phyloP scores from a whole-genome alignment of 2,329 filamentous ascomycete genomes.

The Colletotrichum abscissum region DNA sequence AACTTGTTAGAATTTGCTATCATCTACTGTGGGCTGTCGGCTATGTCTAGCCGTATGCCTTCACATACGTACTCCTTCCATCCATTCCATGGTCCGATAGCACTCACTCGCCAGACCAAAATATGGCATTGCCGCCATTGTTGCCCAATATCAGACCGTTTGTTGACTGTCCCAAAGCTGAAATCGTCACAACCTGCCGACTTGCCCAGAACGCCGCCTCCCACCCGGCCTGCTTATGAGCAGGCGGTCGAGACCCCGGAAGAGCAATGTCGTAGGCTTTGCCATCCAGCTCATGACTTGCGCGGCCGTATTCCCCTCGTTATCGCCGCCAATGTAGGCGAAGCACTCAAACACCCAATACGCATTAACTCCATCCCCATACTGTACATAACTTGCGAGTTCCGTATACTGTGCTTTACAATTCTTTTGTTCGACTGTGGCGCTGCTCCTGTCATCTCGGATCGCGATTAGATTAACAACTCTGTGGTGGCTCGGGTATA shows the following conservation, averaged over 20 bases:
- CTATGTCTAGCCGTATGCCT: conserved; percentile 15
- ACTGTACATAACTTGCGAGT: conserved; percentile 35
- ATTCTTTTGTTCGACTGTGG: conserved; percentile 19
- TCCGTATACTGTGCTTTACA: conserved; percentile 31
- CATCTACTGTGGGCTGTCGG: conserved; percentile 21
- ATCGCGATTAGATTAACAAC: conserved; percentile 27
- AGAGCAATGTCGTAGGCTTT: conserved; percentile 18
- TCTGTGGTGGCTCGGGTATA: conserved; percentile 24
- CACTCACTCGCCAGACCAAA: conserved; percentile 5
- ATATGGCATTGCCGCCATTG: conserved; percentile 12
- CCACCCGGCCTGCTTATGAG: conserved; percentile 12
- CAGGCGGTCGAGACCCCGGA: conserved; percentile 8
- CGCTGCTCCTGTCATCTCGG: conserved; percentile 7
- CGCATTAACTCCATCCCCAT: conserved; percentile 35
- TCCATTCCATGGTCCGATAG: neutral
- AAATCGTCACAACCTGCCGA: conserved; percentile 20
- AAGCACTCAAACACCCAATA: conserved; percentile 22
- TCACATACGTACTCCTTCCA: conserved; percentile 3
- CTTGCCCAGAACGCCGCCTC: conserved; percentile 30
- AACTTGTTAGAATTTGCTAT: conserved; percentile 28
- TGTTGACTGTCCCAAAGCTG: conserved; percentile 10
- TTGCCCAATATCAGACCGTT: conserved; percentile 2
- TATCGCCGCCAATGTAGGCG: conserved; percentile 8
- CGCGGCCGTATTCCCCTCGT: conserved; percentile 14
- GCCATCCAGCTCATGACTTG: conserved; percentile 17